Conservation (phyloP, 2,329 filamentous ascomycete genomes). For the Chaetomium strumarium region DNA sequence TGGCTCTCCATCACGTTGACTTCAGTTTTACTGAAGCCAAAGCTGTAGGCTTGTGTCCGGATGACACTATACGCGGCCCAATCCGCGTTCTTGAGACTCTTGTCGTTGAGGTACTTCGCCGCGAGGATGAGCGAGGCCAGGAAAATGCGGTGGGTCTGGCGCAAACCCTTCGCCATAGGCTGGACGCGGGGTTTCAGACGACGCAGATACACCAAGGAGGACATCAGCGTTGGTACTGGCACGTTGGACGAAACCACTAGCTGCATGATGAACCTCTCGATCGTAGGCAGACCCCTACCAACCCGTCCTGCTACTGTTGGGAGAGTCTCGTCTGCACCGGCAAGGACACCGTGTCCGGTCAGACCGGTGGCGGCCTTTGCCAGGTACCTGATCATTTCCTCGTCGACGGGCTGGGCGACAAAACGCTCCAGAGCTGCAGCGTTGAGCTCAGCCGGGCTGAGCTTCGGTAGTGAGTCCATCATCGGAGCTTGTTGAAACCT, state of each 20-base stretch:
- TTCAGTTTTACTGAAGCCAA: conserved; percentile 89
- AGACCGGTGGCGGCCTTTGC: conserved; percentile 69
- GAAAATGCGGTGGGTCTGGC: conserved; percentile 97
- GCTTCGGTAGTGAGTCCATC: conserved; percentile 44
- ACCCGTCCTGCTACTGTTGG: too few species aligned
- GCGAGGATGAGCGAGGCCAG: conserved; percentile 78
- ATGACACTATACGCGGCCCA: conserved; percentile 92
- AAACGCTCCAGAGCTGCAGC: conserved; percentile 73
- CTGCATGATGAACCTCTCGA: conserved; percentile 88
- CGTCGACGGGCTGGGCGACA: conserved; percentile 68
- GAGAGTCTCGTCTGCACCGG: conserved; percentile 37
- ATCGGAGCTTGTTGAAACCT: too few species aligned
- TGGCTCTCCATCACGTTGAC: conserved; percentile 99
- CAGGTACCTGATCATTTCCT: conserved; percentile 72
- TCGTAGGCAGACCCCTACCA: conserved; percentile 60
- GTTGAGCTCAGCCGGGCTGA: conserved; percentile 55
- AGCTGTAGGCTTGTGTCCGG: conserved; percentile 57
- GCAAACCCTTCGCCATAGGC: conserved; percentile 90
- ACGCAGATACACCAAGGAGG: conserved; percentile 86
- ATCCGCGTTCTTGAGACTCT: conserved; percentile 99
- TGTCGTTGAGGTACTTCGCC: conserved; percentile 98
- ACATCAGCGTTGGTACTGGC: conserved; percentile 96
- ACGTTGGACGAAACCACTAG: conserved; percentile 91
- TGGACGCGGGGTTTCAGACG: conserved; percentile 79
- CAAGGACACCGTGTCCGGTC: conserved; percentile 54